These are phyloP conservation scores for Austropuccinia psidii DNA, from an alignment of 1,284 basidiomycete species.

Conservation along the genomic window DNA sequence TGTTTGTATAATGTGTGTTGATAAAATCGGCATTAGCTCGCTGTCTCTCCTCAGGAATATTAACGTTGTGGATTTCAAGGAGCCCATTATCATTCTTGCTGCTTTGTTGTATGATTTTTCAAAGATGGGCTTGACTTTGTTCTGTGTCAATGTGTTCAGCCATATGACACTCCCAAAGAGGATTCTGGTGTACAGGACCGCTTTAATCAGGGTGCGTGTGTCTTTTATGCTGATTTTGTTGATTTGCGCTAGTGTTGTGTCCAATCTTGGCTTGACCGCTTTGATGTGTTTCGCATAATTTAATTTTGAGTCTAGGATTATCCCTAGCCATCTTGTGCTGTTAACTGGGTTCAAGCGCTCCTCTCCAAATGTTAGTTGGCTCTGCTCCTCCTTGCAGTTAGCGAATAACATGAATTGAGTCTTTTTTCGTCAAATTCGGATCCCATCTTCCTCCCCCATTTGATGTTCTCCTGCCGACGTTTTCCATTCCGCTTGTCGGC, in stretches of 20 bases:
- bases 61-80: background rate
- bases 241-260: background rate
- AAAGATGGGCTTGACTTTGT: background rate
- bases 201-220: background rate
- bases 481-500: background rate
- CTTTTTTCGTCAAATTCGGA: constrained; percentile 13
- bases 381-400: background rate
- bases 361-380: background rate
- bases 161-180: constrained; percentile 18
- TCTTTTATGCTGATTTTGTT: background rate
- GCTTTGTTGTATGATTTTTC: background rate
- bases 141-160: background rate
- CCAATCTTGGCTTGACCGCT: background rate
- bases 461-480: background rate
- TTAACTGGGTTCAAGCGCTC: background rate
- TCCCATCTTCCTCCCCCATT: background rate
- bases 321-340: background rate
- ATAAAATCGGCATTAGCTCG: background rate
- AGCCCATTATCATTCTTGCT: background rate
- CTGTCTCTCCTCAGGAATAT: background rate
- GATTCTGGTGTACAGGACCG: background rate
- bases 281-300: background rate
- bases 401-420: background rate
- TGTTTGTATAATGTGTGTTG: background rate
- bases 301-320: background rate